These are phyloP conservation scores for Phytophthora fragariae DNA, from an alignment of 352 stramenopile genomes.

Conservation along the genomic window DNA sequence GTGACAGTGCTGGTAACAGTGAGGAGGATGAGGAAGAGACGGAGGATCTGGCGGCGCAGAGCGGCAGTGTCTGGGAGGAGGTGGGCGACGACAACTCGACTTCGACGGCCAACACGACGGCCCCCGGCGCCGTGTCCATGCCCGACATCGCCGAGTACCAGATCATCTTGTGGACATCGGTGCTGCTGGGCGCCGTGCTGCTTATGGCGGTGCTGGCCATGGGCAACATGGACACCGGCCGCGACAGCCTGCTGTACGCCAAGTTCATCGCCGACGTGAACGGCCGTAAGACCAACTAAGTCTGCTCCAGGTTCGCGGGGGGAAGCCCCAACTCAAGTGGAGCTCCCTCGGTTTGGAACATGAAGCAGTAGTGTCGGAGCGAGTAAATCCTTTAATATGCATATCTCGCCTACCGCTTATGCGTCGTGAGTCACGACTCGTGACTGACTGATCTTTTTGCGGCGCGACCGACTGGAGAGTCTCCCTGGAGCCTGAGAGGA, in stretches of 20 bases:
- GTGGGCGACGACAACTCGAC: conserved; percentile 33
- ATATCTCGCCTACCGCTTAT: neutral
- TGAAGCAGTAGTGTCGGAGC: conserved; percentile 30
- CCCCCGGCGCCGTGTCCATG: conserved; percentile 46
- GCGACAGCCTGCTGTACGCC: conserved; percentile 86
- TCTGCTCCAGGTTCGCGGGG: neutral
- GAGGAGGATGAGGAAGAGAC: conserved; percentile 27
- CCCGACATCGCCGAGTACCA: conserved; percentile 80
- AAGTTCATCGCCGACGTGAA: conserved; percentile 80
- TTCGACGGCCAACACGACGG: conserved; percentile 34
- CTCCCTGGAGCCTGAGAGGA: conserved; percentile 16
- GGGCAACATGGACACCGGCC: conserved; percentile 75
- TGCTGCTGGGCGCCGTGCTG: conserved; percentile 61
- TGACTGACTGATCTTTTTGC: neutral
- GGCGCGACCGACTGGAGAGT: conserved; percentile 8
- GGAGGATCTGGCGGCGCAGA: conserved; percentile 28
- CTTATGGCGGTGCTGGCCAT: conserved; percentile 65
- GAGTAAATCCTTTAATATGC: conserved; percentile 33
- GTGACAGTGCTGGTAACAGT: neutral
- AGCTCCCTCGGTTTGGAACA: neutral
- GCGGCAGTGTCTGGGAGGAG: conserved; percentile 32
- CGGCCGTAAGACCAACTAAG: conserved; percentile 63
- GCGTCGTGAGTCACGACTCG: neutral
- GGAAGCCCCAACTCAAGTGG: conserved; percentile 2
- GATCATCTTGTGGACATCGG: conserved; percentile 85